Conservation (phyloP, 352 stramenopile species). For the Globisporangium megalacanthum region DNA sequence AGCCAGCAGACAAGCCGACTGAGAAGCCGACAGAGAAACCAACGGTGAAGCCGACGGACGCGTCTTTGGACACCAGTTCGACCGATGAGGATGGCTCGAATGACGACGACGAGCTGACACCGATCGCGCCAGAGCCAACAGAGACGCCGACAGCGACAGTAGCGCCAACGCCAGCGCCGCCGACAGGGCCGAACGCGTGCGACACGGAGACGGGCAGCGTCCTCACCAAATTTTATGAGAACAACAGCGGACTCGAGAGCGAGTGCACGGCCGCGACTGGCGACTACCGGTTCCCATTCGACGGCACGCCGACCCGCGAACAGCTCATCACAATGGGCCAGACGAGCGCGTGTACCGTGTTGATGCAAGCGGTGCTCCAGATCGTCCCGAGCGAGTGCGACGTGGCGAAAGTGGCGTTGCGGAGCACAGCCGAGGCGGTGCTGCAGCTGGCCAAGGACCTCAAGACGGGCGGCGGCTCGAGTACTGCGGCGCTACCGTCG, state of each 20-base stretch:
- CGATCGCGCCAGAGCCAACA: background rate
- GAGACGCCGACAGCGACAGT: background rate
- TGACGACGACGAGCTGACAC: no score
- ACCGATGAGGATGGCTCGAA: no score
- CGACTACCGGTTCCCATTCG: conserved; percentile 21
- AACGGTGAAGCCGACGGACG: background rate
- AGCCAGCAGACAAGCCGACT: background rate
- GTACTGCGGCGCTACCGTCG: conserved; percentile 7
- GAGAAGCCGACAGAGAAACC: background rate
- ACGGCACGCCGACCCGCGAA: conserved; percentile 11
- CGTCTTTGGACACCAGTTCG: no score
- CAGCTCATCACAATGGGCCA: conserved; percentile 16
- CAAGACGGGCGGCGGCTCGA: conserved; percentile 1
- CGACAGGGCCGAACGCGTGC: conserved; percentile 3
- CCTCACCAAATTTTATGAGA: conserved; percentile 15
- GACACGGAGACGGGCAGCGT: conserved; percentile 2
- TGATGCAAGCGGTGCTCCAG: conserved; percentile 13
- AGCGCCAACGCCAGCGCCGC: background rate
- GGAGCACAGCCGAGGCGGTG: conserved; percentile 14
- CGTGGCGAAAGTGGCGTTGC: conserved; percentile 12
- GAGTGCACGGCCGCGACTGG: conserved; percentile 13
- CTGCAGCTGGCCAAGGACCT: conserved; percentile 10
- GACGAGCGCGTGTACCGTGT: conserved; percentile 12
- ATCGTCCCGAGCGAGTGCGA: conserved; percentile 16
- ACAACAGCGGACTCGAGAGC: conserved; percentile 17